Conservation (phyloP, 2,329 filamentous ascomycete species). For the Aspergillus candidus region DNA sequence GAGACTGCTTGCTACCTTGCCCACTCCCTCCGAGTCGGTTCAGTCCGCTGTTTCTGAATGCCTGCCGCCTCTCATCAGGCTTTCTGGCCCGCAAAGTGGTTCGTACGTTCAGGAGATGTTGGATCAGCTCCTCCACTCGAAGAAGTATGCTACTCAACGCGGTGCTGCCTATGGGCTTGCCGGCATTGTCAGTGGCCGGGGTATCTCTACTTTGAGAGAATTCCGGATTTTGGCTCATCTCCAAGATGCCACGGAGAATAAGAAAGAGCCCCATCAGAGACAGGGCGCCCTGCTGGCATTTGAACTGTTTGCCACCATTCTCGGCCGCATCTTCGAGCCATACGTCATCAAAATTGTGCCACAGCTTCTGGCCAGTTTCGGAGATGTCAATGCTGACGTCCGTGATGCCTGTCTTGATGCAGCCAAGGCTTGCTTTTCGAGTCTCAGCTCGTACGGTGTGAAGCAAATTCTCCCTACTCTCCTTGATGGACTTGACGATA, state of each 20-base stretch:
- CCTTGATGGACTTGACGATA: slow-evolving; percentile 84
- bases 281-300: slow-evolving; percentile 86
- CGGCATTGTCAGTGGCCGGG: slow-evolving; percentile 82
- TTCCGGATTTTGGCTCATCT: slow-evolving; percentile 80
- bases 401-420: slow-evolving; percentile 89
- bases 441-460: slow-evolving; percentile 89
- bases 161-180: slow-evolving; percentile 93
- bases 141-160: slow-evolving; percentile 86
- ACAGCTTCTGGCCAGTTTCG: slow-evolving; percentile 81
- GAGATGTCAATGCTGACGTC: slow-evolving; percentile 81
- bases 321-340: slow-evolving; percentile 87
- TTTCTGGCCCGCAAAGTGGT: slow-evolving; percentile 68
- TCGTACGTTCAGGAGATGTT: slow-evolving; percentile 76
- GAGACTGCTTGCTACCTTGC: slow-evolving; percentile 76
- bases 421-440: slow-evolving; percentile 89
- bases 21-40: slow-evolving; percentile 91
- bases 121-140: slow-evolving; percentile 74
- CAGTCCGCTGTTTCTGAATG: slow-evolving; percentile 96
- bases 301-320: slow-evolving; percentile 78
- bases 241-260: slow-evolving; percentile 81
- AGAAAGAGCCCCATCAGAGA: slow-evolving; percentile 82
- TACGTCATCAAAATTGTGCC: slow-evolving; percentile 95
- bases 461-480: slow-evolving; percentile 90
- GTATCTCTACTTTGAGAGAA: slow-evolving; percentile 73
- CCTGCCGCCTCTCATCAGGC: slow-evolving; percentile 79